Percentiles rank a stretch among this genome's conserved stretches.
Evolutionary conservation across 2,329 filamentous ascomycete genomes (phyloP).

Genomic region (Colletotrichum spinosum): DNA sequence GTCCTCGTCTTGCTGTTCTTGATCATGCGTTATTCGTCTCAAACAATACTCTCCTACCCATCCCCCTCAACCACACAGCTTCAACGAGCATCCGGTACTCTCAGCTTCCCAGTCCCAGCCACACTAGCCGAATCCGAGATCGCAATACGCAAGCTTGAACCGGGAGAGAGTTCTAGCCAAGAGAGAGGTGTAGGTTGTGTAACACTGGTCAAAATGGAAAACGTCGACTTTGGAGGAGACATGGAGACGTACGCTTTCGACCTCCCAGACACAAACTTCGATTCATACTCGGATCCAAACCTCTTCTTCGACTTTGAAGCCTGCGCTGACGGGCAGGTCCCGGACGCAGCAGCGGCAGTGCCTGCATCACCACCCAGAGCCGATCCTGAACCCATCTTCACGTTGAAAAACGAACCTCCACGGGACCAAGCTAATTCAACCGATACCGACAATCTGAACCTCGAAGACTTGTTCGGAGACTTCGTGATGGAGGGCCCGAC

Average conservation of each 20-base stretch:
- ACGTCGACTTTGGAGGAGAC: background rate
- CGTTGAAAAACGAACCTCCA: too few species aligned
- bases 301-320: conserved; percentile 24
- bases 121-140: too few species aligned
- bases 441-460: background rate
- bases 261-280: conserved; percentile 1
- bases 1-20: too few species aligned
- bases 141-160: too few species aligned
- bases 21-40: too few species aligned
- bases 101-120: too few species aligned
- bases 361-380: background rate
- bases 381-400: too few species aligned
- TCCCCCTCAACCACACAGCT: too few species aligned
- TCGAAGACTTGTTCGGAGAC: conserved; percentile 5
- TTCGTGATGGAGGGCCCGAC: background rate
- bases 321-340: conserved; percentile 17
- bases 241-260: background rate
- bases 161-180: too few species aligned
- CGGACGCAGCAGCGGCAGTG: background rate
- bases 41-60: too few species aligned
- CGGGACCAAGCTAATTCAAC: background rate
- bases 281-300: background rate
- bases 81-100: too few species aligned
- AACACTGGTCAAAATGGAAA: background rate
- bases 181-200: too few species aligned